These are phyloP conservation scores for Pythium vanterpoolii DNA, from an alignment of 352 stramenopile genomes.

Conservation along the genomic window DNA sequence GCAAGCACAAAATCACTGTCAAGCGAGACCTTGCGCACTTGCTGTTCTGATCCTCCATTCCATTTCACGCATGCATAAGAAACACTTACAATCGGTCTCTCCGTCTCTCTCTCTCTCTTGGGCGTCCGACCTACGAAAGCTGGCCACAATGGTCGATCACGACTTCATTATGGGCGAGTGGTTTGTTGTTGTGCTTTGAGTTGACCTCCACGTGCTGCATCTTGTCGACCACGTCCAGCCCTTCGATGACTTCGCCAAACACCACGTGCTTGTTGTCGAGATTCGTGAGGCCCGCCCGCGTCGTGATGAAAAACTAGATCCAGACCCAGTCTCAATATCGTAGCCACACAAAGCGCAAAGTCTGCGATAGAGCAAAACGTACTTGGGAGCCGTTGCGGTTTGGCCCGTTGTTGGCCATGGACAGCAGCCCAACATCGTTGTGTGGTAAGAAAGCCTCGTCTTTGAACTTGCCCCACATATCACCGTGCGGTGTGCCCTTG, in stretches of 20 bases:
- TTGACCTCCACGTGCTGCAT: slow-evolving; percentile 68
- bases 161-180: slow-evolving; percentile 55
- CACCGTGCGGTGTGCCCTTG: slow-evolving; percentile 47
- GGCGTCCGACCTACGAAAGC: slow-evolving; percentile 22
- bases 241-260: slow-evolving; percentile 93
- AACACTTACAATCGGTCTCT: not conserved
- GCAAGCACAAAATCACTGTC: slow-evolving; percentile 58
- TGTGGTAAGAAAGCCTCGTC: slow-evolving; percentile 77
- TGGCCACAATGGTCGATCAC: slow-evolving; percentile 65
- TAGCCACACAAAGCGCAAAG: not conserved
- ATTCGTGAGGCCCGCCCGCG: slow-evolving; percentile 53
- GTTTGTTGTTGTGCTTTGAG: slow-evolving; percentile 40
- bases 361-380: slow-evolving; percentile 7
- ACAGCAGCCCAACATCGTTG: slow-evolving; percentile 71
- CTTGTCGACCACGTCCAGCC: slow-evolving; percentile 62
- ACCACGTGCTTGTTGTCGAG: slow-evolving; percentile 95
- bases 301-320: slow-evolving; percentile 78
- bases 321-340: not conserved
- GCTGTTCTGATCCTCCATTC: slow-evolving; percentile 35
- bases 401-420: slow-evolving; percentile 79
- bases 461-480: slow-evolving; percentile 83
- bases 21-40: slow-evolving; percentile 64
- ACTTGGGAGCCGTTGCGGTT: slow-evolving; percentile 77
- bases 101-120: not conserved
- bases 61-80: not conserved